Evolutionary conservation across 2,329 filamentous ascomycete genomes (phyloP), one percentile per base, ranked within the genome.

Genomic region (Stagonosporopsis vannaccii): DNA sequence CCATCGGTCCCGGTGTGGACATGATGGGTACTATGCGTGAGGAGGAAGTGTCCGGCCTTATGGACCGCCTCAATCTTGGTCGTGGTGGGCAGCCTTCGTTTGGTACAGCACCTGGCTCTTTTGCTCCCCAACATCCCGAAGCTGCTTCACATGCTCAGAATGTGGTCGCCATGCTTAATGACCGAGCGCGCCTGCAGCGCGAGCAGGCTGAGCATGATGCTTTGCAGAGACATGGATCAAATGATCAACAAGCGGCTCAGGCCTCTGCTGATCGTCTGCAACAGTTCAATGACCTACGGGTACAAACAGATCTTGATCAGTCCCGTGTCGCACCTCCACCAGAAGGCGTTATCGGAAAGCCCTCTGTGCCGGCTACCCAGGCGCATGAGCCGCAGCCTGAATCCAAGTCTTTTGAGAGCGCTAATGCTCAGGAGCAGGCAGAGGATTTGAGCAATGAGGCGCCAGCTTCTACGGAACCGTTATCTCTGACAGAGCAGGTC

Each of bases 401-500:
- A 19, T 47, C 63, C 17, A 36, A 60, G 5, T 65, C 65, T 6
- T 60, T 61, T 28, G 71, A 71, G 12, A 57, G 66, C 5, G 39
- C 55, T 12, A 52, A 59, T 2, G 42, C 40, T 54, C 63, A 71
- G 37, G 48, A 54, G 41, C 59, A 71, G 46, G 56, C 32, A 37
- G 41, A 33, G 9, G 57, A 61, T 40, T 19, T 45, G 17, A 58
- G 59, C 9, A 50, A 37, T 2, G 52, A 63, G 13, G 25, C 35
- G 20, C 46, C 60, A 23, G n/a, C 60, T 28, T 40, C 47, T n/a
- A 74, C 77, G 45, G 82, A 86, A 58, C 75, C 81, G 19, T 82
- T 93, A 13, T 92, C 91, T 42, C 79, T 96, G 51, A 92, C 90
- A 4, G 88, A 96, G 73, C 91, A 94, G 75, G 90, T 95, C 0